Evolutionary conservation across 1,284 basidiomycete genomes (phyloP).

Genomic region (Leccinum proximum): DNA sequence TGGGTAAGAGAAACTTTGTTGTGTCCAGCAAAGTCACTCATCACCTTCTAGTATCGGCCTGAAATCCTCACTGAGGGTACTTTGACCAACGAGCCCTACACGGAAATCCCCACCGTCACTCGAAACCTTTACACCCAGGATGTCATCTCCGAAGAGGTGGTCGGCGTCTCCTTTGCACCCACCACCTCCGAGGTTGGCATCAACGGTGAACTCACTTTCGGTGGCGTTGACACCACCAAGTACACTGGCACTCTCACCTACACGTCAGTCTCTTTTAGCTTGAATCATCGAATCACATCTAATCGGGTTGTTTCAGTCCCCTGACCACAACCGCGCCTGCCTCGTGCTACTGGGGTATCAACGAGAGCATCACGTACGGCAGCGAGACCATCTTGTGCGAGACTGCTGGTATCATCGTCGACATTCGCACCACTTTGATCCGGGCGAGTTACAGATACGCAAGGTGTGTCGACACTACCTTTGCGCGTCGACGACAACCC

Average conservation of each 20-base stretch:
- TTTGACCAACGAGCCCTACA: conserved; percentile 11
- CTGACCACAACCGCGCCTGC: conserved; percentile 47
- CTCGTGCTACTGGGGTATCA: conserved; percentile 57
- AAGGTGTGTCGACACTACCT: conserved; percentile 46
- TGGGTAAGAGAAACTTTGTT: conserved; percentile 16
- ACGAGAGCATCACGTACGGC: conserved; percentile 56
- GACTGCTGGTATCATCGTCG: conserved; percentile 56
- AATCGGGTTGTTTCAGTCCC: conserved; percentile 31
- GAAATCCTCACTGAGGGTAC: conserved; percentile 27
- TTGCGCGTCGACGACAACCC: conserved; percentile 4
- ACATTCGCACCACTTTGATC: conserved; percentile 44
- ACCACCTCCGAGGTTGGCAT: conserved; percentile 20
- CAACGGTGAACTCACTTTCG: conserved; percentile 46
- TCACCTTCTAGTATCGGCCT: conserved; percentile 33
- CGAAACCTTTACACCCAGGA: conserved; percentile 35
- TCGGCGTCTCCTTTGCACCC: conserved; percentile 41
- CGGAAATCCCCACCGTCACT: conserved; percentile 32
- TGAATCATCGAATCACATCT: background rate
- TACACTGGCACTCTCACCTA: conserved; percentile 44
- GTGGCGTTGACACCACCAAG: conserved; percentile 46
- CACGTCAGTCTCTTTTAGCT: conserved; percentile 33
- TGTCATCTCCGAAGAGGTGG: conserved; percentile 26
- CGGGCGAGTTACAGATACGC: conserved; percentile 80
- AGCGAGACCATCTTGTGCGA: conserved; percentile 39
- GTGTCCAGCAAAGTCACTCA: conserved; percentile 30